Conservation (phyloP, 2,329 filamentous ascomycete genomes). For the Lasiodiplodia citricola region DNA sequence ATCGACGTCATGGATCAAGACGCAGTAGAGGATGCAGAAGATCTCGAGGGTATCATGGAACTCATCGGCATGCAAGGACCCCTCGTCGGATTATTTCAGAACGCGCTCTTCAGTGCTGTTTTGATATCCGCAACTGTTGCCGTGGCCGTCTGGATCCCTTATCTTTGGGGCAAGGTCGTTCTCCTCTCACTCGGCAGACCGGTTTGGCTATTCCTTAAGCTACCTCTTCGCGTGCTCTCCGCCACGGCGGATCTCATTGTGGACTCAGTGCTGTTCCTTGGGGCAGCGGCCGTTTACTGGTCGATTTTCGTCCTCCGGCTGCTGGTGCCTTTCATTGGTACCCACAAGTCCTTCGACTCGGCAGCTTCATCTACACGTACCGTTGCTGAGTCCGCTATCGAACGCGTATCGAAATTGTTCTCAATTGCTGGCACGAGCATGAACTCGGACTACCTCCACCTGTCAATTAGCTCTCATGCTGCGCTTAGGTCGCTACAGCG, state of each 20-base stretch:
- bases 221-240: constrained; percentile 75
- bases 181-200: constrained; percentile 82
- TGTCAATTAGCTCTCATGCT: constrained; percentile 45
- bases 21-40: constrained; percentile 82
- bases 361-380: constrained; percentile 22
- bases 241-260: constrained; percentile 78
- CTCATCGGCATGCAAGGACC: constrained; percentile 96
- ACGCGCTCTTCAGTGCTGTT: constrained; percentile 91
- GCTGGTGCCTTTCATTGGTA: constrained; percentile 31
- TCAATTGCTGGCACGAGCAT: constrained; percentile 36
- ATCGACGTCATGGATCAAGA: constrained; percentile 70
- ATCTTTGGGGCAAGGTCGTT: constrained; percentile 85
- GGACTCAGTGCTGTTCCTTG: constrained; percentile 71
- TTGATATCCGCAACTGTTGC: constrained; percentile 87
- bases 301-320: constrained; percentile 32
- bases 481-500: constrained; percentile 44
- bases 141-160: constrained; percentile 86
- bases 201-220: constrained; percentile 66
- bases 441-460: constrained; percentile 40
- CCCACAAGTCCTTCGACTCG: constrained; percentile 10
- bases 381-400: constrained; percentile 42
- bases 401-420: constrained; percentile 41
- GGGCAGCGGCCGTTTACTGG: constrained; percentile 59
- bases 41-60: constrained; percentile 95
- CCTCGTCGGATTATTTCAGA: constrained; percentile 86